phyloP scores from a whole-genome alignment of 306 rosid species.

The Echinosophora koreensis region DNA sequence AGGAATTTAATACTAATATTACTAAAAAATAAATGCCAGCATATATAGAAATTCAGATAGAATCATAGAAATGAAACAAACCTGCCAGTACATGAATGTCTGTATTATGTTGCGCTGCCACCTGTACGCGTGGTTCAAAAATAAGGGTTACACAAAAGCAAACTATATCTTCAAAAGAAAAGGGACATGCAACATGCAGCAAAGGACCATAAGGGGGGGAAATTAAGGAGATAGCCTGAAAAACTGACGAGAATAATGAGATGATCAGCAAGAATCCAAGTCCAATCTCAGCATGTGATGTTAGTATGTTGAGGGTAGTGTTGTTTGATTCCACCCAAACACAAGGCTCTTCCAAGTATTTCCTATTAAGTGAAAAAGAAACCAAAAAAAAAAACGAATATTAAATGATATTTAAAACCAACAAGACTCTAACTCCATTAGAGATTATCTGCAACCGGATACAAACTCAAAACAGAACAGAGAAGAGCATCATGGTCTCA shows the following conservation, averaged over 20 bases:
- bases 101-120: constrained; percentile 81
- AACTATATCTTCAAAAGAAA: background rate
- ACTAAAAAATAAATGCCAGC: background rate
- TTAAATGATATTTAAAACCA: background rate
- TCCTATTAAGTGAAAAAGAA: constrained; percentile 51
- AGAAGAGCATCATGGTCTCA: background rate
- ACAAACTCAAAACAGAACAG: background rate
- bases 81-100: constrained; percentile 86
- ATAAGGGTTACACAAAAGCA: constrained; percentile 16
- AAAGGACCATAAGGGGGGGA: background rate
- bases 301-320: constrained; percentile 65
- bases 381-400: background rate
- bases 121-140: constrained; percentile 47
- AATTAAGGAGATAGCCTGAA: background rate
- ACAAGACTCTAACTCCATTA: constrained; percentile 32
- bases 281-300: constrained; percentile 77
- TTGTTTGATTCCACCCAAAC: constrained; percentile 83
- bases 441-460: background rate
- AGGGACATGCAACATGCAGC: background rate
- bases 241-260: constrained; percentile 75
- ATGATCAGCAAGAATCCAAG: constrained; percentile 73
- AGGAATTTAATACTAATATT: background rate
- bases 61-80: constrained; percentile 39
- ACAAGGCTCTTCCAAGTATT: constrained; percentile 74
- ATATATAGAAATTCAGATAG: background rate